Base-by-base conservation (phyloP, 108 stramenopile species). In the Conticribra guillardii region DNA sequence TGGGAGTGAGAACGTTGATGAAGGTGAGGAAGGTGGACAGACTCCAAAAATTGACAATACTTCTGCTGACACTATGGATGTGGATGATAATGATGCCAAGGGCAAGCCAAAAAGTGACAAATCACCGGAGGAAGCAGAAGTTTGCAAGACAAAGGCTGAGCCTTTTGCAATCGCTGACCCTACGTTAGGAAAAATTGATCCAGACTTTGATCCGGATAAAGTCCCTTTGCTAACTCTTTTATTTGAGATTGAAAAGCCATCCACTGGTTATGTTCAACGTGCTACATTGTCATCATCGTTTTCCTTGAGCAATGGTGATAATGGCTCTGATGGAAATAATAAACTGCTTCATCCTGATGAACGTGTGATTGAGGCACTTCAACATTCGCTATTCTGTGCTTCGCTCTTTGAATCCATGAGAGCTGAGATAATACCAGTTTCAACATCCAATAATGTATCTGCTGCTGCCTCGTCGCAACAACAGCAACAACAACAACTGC, bases 321-420 rank as follows among this genome's bases (percentile, higher is more conserved):
- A 50, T 58, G 27, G 16, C 1, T 19, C 17, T 11, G 34, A 46
- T 17, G n/a, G 16, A 15, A 34, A 50, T 48, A 9, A 59, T 56
- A 19, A 18, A 26, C 26, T 33, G n/a, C 19, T 47, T 1, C 51
- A 53, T 24, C 68, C 69, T 2, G 93, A 94, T 60, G 90, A 91
- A 64, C 72, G 78, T 4, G 73, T 91, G 15, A 77, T 94, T 49
- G 80, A 86, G 57, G 74, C 88, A 26, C 80, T 94, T 52, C 93
- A 94, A 53, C 93, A 94, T 73, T 94, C 93, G 14, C 60, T 94
- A 31, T 91, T 91, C 61, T 94, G 93, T 67, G 90, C 93, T n/a
- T 85, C 85, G 37, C 81, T 94, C 11, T 94, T 94, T 62, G 93
- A 94, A 60, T 87, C 88, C 5, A 91, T 94, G 68, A 82, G 90